Evolutionary conservation across 768 basidiomycete genomes (phyloP).

Genomic region (Hericium rajendrae): DNA sequence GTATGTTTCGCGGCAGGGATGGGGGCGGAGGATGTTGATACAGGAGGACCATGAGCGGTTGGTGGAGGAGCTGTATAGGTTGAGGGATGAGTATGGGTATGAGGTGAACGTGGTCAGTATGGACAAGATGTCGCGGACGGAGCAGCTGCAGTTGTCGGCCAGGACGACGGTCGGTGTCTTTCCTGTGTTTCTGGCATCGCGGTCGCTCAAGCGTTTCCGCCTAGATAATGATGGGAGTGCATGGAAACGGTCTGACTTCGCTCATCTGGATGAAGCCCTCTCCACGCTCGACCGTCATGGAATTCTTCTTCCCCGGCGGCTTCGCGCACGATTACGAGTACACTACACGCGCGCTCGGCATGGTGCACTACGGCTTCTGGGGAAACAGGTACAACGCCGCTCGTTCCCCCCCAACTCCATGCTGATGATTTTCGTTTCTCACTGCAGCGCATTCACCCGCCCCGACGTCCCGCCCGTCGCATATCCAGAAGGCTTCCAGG

Average conservation of each 20-base stretch:
- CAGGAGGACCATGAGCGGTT: slow-evolving; percentile 70
- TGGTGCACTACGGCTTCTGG: slow-evolving; percentile 84
- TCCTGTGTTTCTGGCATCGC: not conserved
- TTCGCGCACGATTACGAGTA: slow-evolving; percentile 85
- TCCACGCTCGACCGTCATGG: slow-evolving; percentile 78
- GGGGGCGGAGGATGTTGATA: slow-evolving; percentile 78
- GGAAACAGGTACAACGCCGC: slow-evolving; percentile 40
- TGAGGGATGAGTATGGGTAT: slow-evolving; percentile 64
- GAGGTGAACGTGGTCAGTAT: slow-evolving; percentile 85
- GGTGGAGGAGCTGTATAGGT: slow-evolving; percentile 59
- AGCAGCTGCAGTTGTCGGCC: slow-evolving; percentile 75
- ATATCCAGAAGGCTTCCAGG: slow-evolving; percentile 89
- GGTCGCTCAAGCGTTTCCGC: not conserved
- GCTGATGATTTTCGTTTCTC: not conserved
- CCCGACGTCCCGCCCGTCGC: slow-evolving; percentile 57
- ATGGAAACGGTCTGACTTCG: slow-evolving; percentile 85
- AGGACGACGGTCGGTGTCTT: slow-evolving; percentile 64
- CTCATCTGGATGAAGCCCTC: slow-evolving; percentile 89
- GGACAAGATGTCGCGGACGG: slow-evolving; percentile 68
- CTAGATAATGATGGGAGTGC: slow-evolving; percentile 91
- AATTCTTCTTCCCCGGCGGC: slow-evolving; percentile 80
- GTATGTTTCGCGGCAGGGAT: slow-evolving; percentile 82
- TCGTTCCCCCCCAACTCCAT: not conserved
- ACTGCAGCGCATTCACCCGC: slow-evolving; percentile 56
- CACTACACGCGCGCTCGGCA: slow-evolving; percentile 72